Evolutionary conservation across 139 green algal genomes (phyloP), one percentile per base, ranked within the genome.

Genomic region (Ettlia oleoabundans): DNA sequence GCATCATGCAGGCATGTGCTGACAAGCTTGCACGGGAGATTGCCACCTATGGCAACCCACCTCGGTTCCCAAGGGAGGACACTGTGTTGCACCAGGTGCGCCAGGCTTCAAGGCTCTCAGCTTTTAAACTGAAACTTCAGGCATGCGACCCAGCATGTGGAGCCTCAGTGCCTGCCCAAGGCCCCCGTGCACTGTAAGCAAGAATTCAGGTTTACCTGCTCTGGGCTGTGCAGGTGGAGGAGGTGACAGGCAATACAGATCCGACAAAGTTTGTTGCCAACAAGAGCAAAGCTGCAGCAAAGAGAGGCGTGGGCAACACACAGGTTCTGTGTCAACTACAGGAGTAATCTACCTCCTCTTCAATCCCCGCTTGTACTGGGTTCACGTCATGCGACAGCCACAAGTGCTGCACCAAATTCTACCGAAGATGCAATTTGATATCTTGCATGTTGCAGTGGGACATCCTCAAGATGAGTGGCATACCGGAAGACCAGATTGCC

Each of bases 11-110:
- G 93, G 94, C 95, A 0, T 97, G 93, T 84, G 94, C 95, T 26
- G 95, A 98, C 86, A 96, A 98, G 89, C 91, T 99, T 74, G 84
- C 91, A n/a, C 82, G 90, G 2, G 97, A 99, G 85, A 88, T 99
- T 22, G 58, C 43, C 15, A 85, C 83, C 42, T 99, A 96, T 74
- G 97, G 97, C 81, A 90, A 84, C 84, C 96, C 97, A 1, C 96
- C 97, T 8, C 7, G 42, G 37, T 80, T 80, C 37, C 74, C 74
- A 3, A 86, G 18, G 4, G 52, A 68, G 28, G 69, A 80, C 9
- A 86, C 82, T 3, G 75, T 81, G 9, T 70, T 53, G 8, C 72
- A 28, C 4, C 24, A 32, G 30, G 64, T 30, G 82, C 58, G 33
- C 43, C 69, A 28, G 42, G 68, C 33, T 7, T 38, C 21, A 24